These are phyloP conservation scores for Pseudogymnoascus destructans DNA, from an alignment of 2,329 filamentous ascomycete genomes.

Conservation along the genomic window DNA sequence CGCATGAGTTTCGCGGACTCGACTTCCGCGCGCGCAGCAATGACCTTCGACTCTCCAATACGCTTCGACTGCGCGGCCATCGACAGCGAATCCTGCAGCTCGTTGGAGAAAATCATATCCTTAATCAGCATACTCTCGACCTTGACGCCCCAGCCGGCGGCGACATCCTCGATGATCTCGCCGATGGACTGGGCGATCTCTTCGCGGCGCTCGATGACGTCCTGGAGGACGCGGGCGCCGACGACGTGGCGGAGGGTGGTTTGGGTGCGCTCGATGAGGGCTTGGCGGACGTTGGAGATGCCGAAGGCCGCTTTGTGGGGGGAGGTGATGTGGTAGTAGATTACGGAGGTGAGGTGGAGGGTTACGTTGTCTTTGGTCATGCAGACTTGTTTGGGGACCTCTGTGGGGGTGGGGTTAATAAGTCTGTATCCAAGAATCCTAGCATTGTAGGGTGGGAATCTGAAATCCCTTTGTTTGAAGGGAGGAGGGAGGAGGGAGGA, in stretches of 20 bases:
- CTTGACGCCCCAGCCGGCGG: slow-evolving; percentile 83
- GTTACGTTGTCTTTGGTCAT: slow-evolving; percentile 99
- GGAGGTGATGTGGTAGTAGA: slow-evolving; percentile 95
- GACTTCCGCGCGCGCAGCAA: slow-evolving; percentile 91
- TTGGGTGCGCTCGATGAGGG: slow-evolving; percentile 95
- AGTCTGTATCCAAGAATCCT: not conserved
- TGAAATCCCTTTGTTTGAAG: slow-evolving; percentile 12
- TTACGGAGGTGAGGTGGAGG: slow-evolving; percentile 84
- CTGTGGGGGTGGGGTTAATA: slow-evolving; percentile 25
- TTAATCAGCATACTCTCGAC: slow-evolving; percentile 99
- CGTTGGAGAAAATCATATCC: slow-evolving; percentile 93
- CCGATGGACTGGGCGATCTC: slow-evolving; percentile 91
- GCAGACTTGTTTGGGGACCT: slow-evolving; percentile 91
- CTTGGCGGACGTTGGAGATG: slow-evolving; percentile 86
- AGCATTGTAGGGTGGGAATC: no score
- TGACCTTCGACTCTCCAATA: slow-evolving; percentile 96
- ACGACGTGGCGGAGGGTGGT: slow-evolving; percentile 95
- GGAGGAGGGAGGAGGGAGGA: not conserved
- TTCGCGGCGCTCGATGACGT: slow-evolving; percentile 95
- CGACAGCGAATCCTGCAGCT: slow-evolving; percentile 87
- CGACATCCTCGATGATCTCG: slow-evolving; percentile 95
- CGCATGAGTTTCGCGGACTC: slow-evolving; percentile 90
- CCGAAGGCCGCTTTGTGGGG: slow-evolving; percentile 97
- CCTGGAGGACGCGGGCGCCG: slow-evolving; percentile 86
- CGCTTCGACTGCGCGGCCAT: slow-evolving; percentile 99